Evolutionary conservation across 2,329 filamentous ascomycete species (phyloP), one percentile per base, ranked within the genome.

Genomic region (Pseudocercospora musae): DNA sequence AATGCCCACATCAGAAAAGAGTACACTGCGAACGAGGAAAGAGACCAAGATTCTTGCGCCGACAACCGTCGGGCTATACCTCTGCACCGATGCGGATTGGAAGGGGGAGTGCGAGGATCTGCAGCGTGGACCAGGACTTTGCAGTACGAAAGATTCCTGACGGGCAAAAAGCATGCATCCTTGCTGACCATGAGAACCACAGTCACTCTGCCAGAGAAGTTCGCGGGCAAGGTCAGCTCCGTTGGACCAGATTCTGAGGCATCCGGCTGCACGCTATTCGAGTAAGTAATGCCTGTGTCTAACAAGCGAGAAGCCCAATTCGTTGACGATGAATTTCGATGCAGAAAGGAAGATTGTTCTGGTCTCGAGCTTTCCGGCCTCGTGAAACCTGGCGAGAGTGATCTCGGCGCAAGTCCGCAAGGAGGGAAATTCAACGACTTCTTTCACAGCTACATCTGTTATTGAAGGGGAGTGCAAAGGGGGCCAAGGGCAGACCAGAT

Each of bases 61-160:
- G 9, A 59, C 63, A 7, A 25, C 53, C 2, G 58, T 69, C n/a
- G 65, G 65, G 4, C 11, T 69, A 13, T 69, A 65, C 62, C n/a
- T 69, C 6, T 69, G 67, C 57, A 58, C 58, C 2, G 62, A 67
- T 27, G 42, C 60, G 13, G 48, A 62, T n/a, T 69, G 65, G 65
- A 58, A 62, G 27, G 63, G 63, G 3, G 33, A 44, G 18, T 69
- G 67, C 29, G 37, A 60, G 31, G 58, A 69, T 46, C 44, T 67
- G 13, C 29, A 49, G 37, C 61, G 63, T 10, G 59, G 59, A n/a
- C 65, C 67, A 4, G 67, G 59, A 25, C 21, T 67, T 21, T 69
- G 67, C 67, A 63, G 67, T 69, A 58, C 42, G 66, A 46, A 20
- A 25, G 9, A n/a, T 23, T 6, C 21, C 9, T 58, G 15, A 27